phyloP scores from a whole-genome alignment of 192 early-diverging fungal species.

The Helicostylum pulchrum region DNA sequence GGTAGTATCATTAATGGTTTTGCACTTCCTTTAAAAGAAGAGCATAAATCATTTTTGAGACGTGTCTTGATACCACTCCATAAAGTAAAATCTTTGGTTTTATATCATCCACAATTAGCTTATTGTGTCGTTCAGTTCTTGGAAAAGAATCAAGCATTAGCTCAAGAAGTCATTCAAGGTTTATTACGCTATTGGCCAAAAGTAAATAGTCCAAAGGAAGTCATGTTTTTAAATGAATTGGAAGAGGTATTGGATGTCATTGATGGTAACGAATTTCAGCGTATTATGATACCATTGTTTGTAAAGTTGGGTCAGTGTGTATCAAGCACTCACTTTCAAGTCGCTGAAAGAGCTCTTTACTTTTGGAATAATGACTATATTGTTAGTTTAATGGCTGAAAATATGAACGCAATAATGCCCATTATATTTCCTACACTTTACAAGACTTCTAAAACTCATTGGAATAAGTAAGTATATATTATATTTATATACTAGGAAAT shows the following conservation, averaged over 20 bases:
- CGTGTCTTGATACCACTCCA: slow-evolving; percentile 93
- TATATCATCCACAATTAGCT: slow-evolving; percentile 95
- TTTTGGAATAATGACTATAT: slow-evolving; percentile 99
- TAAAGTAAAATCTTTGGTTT: slow-evolving; percentile 87
- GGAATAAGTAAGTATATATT: slow-evolving; percentile 75
- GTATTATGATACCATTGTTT: slow-evolving; percentile 87
- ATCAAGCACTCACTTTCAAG: slow-evolving; percentile 96
- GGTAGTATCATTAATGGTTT: slow-evolving; percentile 99
- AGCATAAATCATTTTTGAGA: slow-evolving; percentile 94
- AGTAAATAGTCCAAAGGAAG: slow-evolving; percentile 98
- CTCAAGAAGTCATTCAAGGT: slow-evolving; percentile 85
- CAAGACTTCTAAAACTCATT: slow-evolving; percentile 92
- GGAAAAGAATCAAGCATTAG: slow-evolving; percentile 91
- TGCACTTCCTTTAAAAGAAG: slow-evolving; percentile 95
- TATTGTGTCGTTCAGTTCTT: slow-evolving; percentile 99
- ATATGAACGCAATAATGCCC: slow-evolving; percentile 86
- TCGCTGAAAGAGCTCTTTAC: slow-evolving; percentile 93
- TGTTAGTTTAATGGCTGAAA: slow-evolving; percentile 91
- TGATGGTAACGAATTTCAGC: slow-evolving; percentile 87
- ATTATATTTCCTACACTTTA: slow-evolving; percentile 94
- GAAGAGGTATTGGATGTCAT: slow-evolving; percentile 96
- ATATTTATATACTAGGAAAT: not conserved
- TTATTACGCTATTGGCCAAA: slow-evolving; percentile 97
- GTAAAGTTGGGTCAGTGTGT: slow-evolving; percentile 91
- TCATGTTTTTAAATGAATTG: slow-evolving; percentile 98